These are phyloP conservation scores for Pythium dissotocum DNA, from an alignment of 352 stramenopile species.

Conservation along the genomic window DNA sequence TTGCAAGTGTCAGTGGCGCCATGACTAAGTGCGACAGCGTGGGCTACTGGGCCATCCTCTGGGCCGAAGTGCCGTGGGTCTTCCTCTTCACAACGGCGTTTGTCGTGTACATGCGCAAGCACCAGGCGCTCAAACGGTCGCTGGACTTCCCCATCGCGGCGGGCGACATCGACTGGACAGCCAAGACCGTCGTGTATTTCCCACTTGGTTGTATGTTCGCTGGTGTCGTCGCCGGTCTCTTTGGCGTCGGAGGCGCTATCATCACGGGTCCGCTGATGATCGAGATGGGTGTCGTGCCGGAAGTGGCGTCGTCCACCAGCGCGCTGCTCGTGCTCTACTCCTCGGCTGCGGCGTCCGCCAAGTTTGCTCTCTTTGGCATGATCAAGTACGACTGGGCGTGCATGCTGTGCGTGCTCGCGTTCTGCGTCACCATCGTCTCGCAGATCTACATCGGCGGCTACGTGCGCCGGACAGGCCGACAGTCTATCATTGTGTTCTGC, in stretches of 20 bases:
- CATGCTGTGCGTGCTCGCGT: conserved; percentile 40
- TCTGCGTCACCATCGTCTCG: conserved; percentile 47
- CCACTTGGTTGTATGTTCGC: conserved; percentile 40
- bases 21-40: conserved; percentile 38
- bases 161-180: conserved; percentile 48
- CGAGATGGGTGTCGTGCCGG: conserved; percentile 52
- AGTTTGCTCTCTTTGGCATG: conserved; percentile 57
- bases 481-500: conserved; percentile 58
- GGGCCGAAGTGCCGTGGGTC: conserved; percentile 51
- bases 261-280: conserved; percentile 63
- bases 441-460: conserved; percentile 55
- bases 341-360: conserved; percentile 41
- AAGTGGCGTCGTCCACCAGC: conserved; percentile 49
- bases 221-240: conserved; percentile 51
- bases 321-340: conserved; percentile 61
- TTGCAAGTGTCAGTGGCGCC: conserved; percentile 23
- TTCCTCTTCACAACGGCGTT: conserved; percentile 42
- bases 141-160: conserved; percentile 39
- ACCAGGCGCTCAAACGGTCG: conserved; percentile 41
- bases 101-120: conserved; percentile 33
- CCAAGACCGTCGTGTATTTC: conserved; percentile 39
- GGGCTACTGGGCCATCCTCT: conserved; percentile 48
- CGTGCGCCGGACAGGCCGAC: conserved; percentile 46
- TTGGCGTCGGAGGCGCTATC: conserved; percentile 56
- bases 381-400: conserved; percentile 48